phyloP scores from a whole-genome alignment of 768 basidiomycete genomes.

The Lentinula sp. region DNA sequence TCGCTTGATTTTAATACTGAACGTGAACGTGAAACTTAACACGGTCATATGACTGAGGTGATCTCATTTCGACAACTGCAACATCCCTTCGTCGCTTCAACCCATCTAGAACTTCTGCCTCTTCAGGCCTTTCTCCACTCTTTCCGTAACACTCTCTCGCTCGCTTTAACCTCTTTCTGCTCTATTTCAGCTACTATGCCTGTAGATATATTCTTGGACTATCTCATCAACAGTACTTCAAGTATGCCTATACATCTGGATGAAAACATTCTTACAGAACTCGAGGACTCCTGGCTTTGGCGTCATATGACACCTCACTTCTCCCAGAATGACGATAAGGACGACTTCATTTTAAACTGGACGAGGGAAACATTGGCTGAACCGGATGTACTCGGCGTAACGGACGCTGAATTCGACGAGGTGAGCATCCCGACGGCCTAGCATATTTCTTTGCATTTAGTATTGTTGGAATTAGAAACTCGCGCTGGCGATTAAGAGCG shows the following conservation, averaged over 20 bases:
- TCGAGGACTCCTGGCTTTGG: constrained; percentile 2
- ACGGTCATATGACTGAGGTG: too few relatives aligned
- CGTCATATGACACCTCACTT: neutral
- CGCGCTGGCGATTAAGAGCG: neutral
- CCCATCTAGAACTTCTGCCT: neutral
- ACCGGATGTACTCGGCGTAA: neutral
- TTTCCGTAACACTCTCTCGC: neutral
- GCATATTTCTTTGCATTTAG: too few relatives aligned
- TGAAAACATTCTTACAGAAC: neutral
- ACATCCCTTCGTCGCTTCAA: neutral
- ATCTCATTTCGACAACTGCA: neutral
- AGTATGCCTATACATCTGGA: constrained; percentile 2
- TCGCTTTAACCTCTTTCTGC: too few relatives aligned
- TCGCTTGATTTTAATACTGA: too few relatives aligned
- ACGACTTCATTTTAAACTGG: neutral
- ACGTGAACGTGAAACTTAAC: too few relatives aligned
- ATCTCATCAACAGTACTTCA: constrained; percentile 1
- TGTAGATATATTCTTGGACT: constrained; percentile 2
- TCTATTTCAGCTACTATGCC: neutral
- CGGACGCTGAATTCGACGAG: neutral
- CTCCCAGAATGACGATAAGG: neutral
- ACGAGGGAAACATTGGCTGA: neutral
- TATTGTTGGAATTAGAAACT: neutral
- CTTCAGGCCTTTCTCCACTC: neutral
- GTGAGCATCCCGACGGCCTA: neutral